Evolutionary conservation across 192 early-diverging fungal genomes (phyloP).

Genomic region (Podila horticola): DNA sequence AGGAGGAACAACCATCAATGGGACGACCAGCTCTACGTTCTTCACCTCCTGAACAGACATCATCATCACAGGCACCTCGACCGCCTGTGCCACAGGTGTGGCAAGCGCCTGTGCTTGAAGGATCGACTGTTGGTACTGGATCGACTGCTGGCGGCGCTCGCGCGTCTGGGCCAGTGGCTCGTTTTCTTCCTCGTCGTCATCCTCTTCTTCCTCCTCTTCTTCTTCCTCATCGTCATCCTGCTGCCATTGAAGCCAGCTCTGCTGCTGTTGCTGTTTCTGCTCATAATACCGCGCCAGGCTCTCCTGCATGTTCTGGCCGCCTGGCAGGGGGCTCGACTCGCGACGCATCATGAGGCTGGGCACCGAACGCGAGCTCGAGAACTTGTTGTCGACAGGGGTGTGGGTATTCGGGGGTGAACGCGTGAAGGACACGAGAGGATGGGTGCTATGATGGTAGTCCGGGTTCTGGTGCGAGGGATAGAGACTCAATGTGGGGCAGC

Average conservation of each 20-base stretch:
- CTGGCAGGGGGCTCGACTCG: conserved; percentile 3
- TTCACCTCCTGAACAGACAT: neutral
- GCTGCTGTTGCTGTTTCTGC: neutral
- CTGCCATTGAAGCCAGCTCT: neutral
- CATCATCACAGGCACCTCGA: neutral
- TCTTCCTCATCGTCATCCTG: too few species aligned
- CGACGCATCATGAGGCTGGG: too few species aligned
- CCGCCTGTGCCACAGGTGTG: too few species aligned
- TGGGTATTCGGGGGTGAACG: neutral
- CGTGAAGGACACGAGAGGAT: conserved; percentile 10
- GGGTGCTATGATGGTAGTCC: neutral
- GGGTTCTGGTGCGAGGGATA: neutral
- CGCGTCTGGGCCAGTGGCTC: neutral
- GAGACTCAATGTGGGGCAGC: neutral
- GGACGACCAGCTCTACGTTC: too few species aligned
- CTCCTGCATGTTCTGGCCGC: neutral
- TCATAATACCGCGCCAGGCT: neutral
- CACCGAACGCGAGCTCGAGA: too few species aligned
- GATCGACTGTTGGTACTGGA: neutral
- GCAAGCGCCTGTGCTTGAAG: neutral
- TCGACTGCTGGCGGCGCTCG: neutral
- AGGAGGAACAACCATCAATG: too few species aligned
- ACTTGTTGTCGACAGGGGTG: neutral
- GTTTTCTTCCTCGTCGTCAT: neutral
- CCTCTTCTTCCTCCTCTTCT: neutral